These are phyloP conservation scores for Acidiella bohemica DNA, from an alignment of 495 filamentous ascomycete genomes.

Conservation along the genomic window DNA sequence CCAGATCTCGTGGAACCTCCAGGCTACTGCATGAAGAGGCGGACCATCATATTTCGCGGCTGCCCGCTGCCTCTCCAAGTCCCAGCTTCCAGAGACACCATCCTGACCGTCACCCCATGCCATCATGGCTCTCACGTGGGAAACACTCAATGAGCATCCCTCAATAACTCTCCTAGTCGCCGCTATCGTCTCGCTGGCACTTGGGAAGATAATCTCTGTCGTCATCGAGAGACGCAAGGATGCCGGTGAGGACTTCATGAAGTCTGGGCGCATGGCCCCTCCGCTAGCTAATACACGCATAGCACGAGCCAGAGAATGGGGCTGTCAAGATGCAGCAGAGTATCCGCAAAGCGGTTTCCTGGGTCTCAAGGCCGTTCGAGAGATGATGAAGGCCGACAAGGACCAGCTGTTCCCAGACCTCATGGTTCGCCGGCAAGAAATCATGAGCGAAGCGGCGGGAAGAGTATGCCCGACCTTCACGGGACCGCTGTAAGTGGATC, in stretches of 20 bases:
- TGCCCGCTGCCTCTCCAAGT: too few relatives aligned
- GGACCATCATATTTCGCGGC: too few relatives aligned
- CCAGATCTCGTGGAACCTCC: too few relatives aligned
- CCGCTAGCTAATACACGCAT: too few relatives aligned
- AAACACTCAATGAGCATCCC: constrained; percentile 1
- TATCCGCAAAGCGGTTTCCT: constrained; percentile 12
- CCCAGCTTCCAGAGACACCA: too few relatives aligned
- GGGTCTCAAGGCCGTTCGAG: constrained; percentile 16
- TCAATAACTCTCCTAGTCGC: constrained; percentile 5
- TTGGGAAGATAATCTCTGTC: constrained; percentile 4
- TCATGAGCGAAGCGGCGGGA: constrained; percentile 8
- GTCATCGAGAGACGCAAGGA: constrained; percentile 1
- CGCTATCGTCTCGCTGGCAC: constrained; percentile 1
- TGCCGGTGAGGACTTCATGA: constrained; percentile 7
- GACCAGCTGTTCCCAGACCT: constrained; percentile 16
- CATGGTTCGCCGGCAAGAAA: constrained; percentile 12
- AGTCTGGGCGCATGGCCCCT: too few relatives aligned
- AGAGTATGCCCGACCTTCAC: constrained; percentile 10
- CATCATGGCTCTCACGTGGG: too few relatives aligned
- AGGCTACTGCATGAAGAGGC: too few relatives aligned
- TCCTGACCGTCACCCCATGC: too few relatives aligned
- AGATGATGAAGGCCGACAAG: constrained; percentile 18
- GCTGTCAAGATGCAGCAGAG: constrained; percentile 16
- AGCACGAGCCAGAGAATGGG: constrained; percentile 18
- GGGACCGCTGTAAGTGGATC: neutral